Base-by-base conservation (phyloP, 805 yeast genomes). In the Starmerella sp. region DNA sequence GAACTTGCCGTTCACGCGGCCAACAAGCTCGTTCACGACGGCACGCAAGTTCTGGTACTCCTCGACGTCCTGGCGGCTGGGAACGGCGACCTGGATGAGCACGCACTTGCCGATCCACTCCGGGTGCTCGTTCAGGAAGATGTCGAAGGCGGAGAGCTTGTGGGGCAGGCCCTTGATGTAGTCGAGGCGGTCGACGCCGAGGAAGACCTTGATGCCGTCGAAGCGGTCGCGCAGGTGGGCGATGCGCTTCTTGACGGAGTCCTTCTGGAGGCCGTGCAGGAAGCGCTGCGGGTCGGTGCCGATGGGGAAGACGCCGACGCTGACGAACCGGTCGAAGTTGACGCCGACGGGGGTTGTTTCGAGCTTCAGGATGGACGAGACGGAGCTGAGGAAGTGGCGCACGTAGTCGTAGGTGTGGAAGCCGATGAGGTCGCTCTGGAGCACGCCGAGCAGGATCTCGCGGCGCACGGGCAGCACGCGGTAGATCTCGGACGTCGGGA, bases 401-500 rank as follows among this genome's bases (percentile, higher is more conserved):
- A 96, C 97, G 66, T 93, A 93, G 69, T 93, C 99, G 69, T 93
- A 95, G n/a, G 98, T 93, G 69, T 93, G 99, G 77, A 93, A 93
- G 0, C 99, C 99, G 65, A 93, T 82, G 64, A 95, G 76, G 67
- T 93, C 95, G 72, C 97, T 91, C 63, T 93, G 84, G 66, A 93
- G 74, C 2, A 93, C 95, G 54, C 99, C 99, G 58, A 79, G 80
- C 63, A 93, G 73, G 51, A 93, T 88, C 69, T 95, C 97, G 62
- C 83, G 81, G 70, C 99, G 78, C 14, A 95, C 98, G 0, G 99
- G 98, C 63, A 93, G 74, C 54, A 95, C 90, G 67, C 99, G 77
- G 73, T 93, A 93, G 58, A 93, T 91, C 67, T 93, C 99, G 54
- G 95, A 83, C 10, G 96, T 86, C 13, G 99, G 99, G 79, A 93